These are phyloP conservation scores for Alternaria ventricosa DNA, from an alignment of 2,329 filamentous ascomycete genomes.

Conservation along the genomic window DNA sequence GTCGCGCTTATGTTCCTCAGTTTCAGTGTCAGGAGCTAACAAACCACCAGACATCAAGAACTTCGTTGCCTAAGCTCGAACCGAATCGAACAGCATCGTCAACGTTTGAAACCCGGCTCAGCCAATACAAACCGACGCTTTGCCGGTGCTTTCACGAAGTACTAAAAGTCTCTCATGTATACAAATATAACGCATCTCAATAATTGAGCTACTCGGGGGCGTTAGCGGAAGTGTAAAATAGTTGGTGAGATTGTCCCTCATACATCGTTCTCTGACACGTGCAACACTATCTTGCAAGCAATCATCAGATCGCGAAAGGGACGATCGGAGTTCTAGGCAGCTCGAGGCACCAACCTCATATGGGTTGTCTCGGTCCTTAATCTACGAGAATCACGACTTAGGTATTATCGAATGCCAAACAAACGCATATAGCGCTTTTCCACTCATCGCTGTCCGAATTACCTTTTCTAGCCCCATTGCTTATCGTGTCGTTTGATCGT, in stretches of 20 bases:
- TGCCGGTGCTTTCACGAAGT: not conserved
- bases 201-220: conserved; percentile 15
- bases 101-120: not conserved
- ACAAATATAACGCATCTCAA: conserved; percentile 20
- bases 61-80: conserved; percentile 69
- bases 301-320: not conserved
- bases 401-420: conserved; percentile 14
- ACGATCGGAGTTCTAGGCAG: not conserved
- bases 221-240: conserved; percentile 39
- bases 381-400: conserved; percentile 11
- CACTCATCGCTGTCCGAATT: conserved; percentile 17
- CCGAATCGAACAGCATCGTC: not conserved
- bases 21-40: conserved; percentile 23
- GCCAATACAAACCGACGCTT: conserved; percentile 8
- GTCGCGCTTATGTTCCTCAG: conserved; percentile 9
- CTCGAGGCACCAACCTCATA: not conserved
- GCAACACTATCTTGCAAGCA: not conserved
- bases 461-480: not conserved
- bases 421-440: conserved; percentile 27
- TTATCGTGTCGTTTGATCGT: not conserved
- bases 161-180: conserved; percentile 20
- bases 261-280: not conserved
- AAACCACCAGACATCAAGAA: conserved; percentile 72
- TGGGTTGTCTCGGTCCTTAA: not conserved
- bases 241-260: conserved; percentile 6